These are phyloP conservation scores for Coccomyxa subellipsoidea DNA, from an alignment of 163 green algal species.

Conservation along the genomic window DNA sequence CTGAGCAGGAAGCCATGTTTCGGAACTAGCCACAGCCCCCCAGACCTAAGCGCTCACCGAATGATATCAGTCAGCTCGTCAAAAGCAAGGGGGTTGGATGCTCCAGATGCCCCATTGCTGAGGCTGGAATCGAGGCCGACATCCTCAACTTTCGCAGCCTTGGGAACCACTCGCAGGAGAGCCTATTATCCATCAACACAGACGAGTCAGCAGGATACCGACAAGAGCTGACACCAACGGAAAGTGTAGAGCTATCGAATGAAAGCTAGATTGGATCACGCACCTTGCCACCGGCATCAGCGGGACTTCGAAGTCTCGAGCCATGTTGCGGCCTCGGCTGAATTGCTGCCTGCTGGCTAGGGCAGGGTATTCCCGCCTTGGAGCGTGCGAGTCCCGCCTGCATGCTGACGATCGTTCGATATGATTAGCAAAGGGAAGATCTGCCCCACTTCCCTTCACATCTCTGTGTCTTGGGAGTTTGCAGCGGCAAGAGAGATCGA, in stretches of 20 bases:
- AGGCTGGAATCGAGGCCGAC: not conserved
- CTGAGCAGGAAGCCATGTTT: not conserved
- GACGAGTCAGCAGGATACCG: not conserved
- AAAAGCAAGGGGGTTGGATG: conserved; percentile 68
- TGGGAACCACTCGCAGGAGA: conserved; percentile 5
- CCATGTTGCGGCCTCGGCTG: not conserved
- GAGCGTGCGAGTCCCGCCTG: not conserved
- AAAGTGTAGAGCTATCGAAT: not conserved
- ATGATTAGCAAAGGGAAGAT: no score
- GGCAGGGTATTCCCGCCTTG: not conserved
- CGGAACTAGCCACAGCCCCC: not conserved
- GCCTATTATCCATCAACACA: not conserved
- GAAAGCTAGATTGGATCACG: not conserved
- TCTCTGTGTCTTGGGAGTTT: no score
- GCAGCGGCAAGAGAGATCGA: not conserved
- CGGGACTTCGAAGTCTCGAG: not conserved
- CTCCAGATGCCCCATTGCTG: conserved; percentile 12
- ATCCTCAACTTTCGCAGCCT: conserved; percentile 2
- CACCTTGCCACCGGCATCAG: not conserved
- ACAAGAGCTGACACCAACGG: not conserved
- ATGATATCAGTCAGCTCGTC: conserved; percentile 71
- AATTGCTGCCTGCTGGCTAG: not conserved
- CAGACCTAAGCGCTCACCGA: conserved; percentile 28
- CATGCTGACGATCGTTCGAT: no score
- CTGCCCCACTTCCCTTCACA: no score